Evolutionary conservation across 352 stramenopile species (phyloP).

Genomic region (Phytophthora sojae): DNA sequence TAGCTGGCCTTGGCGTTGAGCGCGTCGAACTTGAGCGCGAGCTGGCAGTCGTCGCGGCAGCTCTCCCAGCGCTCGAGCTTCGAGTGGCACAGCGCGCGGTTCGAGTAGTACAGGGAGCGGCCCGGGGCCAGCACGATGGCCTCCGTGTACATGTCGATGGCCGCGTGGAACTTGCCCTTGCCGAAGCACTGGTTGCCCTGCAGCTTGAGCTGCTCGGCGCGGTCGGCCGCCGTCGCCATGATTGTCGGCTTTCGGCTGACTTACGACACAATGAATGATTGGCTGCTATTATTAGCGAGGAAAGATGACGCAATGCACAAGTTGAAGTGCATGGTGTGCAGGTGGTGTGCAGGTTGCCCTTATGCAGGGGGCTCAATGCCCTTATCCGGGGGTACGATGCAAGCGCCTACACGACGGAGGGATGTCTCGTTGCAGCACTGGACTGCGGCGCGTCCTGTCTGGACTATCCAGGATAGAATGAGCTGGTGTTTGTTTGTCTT

Average conservation of each 20-base stretch:
- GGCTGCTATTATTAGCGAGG: neutral
- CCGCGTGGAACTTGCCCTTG: conserved; percentile 78
- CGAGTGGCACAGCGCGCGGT: conserved; percentile 77
- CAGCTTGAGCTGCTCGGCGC: conserved; percentile 79
- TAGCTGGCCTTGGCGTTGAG: conserved; percentile 84
- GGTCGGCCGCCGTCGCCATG: conserved; percentile 29
- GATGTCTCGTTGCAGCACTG: too few species aligned
- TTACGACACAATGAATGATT: neutral
- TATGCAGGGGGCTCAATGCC: too few species aligned
- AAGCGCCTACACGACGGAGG: too few species aligned
- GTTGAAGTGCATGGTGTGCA: neutral
- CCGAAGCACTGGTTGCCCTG: conserved; percentile 85
- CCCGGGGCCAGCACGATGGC: conserved; percentile 74
- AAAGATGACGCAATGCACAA: neutral
- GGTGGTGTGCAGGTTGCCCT: too few species aligned
- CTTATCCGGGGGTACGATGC: too few species aligned
- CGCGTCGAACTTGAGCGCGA: conserved; percentile 60
- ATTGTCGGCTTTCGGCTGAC: neutral
- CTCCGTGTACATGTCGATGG: conserved; percentile 89
- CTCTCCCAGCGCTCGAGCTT: conserved; percentile 70
- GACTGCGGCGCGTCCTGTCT: too few species aligned
- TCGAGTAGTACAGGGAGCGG: conserved; percentile 81
- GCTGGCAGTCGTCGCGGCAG: conserved; percentile 71
- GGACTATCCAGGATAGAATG: too few species aligned
- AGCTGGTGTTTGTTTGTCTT: neutral